Evolutionary conservation across 208 protist genomes (phyloP).

Genomic region (Wallacemonas sp.): DNA sequence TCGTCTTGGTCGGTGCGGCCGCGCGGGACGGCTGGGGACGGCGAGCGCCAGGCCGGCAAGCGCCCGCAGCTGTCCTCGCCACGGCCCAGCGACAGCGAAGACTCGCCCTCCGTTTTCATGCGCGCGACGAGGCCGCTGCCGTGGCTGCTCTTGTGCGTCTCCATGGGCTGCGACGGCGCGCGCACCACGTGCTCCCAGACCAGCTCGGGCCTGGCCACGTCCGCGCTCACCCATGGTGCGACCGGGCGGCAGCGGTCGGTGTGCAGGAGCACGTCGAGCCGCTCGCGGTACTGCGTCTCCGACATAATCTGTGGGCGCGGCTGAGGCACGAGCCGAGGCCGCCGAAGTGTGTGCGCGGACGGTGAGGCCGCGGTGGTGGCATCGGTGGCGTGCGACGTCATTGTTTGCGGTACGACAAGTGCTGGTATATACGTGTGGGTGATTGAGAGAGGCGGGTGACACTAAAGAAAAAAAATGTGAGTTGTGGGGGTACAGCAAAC

Average conservation of each 20-base stretch:
- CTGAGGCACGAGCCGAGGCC: background rate
- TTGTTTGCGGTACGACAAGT: background rate
- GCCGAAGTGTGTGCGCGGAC: background rate
- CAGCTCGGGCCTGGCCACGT: conserved; percentile 19
- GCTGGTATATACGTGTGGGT: no score
- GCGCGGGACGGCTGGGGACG: background rate
- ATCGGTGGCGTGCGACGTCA: background rate
- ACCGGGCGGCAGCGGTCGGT: conserved; percentile 8
- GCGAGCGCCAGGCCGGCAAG: conserved; percentile 11
- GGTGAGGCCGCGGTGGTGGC: background rate
- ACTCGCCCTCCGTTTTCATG: background rate
- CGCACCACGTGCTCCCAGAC: conserved; percentile 32
- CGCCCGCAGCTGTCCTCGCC: conserved; percentile 7
- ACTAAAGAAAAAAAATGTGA: no score
- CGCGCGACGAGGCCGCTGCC: conserved; percentile 1
- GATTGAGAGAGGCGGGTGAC: no score
- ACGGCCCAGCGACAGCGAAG: background rate
- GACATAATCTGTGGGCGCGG: conserved; percentile 1
- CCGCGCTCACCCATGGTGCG: conserved; percentile 20
- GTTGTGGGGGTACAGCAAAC: no score
- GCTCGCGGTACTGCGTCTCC: background rate
- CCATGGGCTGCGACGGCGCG: no score
- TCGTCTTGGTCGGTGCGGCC: background rate
- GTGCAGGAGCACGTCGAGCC: conserved; percentile 5
- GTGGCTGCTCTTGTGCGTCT: background rate